phyloP scores from a whole-genome alignment of 2,329 filamentous ascomycete species.

The Coniella vitis region DNA sequence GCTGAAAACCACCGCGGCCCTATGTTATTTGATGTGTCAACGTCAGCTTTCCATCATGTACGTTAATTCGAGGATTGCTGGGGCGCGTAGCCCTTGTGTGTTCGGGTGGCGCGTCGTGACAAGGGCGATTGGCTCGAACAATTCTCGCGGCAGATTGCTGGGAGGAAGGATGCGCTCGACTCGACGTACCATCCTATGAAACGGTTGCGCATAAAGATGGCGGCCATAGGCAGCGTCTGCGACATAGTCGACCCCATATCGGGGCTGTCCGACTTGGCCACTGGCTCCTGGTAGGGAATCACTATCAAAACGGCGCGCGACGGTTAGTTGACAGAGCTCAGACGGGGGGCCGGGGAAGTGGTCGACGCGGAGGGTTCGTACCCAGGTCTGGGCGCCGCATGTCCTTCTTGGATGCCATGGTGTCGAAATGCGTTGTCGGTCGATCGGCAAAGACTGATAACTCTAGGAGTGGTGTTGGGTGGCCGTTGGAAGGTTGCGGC shows the following conservation, averaged over 20 bases:
- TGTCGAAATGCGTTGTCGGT: no score
- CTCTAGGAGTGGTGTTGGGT: no score
- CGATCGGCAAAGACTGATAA: no score
- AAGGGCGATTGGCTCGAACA: no score
- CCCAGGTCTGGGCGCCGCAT: slow-evolving; percentile 38
- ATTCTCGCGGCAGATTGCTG: no score
- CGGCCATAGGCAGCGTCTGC: slow-evolving; percentile 89
- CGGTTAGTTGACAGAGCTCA: no score
- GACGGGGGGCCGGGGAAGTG: no score
- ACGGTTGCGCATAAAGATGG: slow-evolving; percentile 89
- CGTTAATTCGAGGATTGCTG: neutral
- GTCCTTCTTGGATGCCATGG: slow-evolving; percentile 35
- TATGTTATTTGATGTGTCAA: slow-evolving; percentile 23
- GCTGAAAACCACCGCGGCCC: slow-evolving; percentile 67
- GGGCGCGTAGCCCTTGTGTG: neutral
- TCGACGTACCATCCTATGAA: slow-evolving; percentile 56
- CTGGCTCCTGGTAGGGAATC: slow-evolving; percentile 79
- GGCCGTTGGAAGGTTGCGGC: neutral
- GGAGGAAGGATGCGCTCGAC: neutral
- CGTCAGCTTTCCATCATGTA: neutral
- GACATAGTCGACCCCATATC: slow-evolving; percentile 67
- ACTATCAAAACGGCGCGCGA: no score
- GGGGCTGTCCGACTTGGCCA: slow-evolving; percentile 51
- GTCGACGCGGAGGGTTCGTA: slow-evolving; percentile 25
- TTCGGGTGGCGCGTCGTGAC: neutral